Base-by-base conservation (phyloP, 306 rosid species). In the Bauhinia variegata region DNA sequence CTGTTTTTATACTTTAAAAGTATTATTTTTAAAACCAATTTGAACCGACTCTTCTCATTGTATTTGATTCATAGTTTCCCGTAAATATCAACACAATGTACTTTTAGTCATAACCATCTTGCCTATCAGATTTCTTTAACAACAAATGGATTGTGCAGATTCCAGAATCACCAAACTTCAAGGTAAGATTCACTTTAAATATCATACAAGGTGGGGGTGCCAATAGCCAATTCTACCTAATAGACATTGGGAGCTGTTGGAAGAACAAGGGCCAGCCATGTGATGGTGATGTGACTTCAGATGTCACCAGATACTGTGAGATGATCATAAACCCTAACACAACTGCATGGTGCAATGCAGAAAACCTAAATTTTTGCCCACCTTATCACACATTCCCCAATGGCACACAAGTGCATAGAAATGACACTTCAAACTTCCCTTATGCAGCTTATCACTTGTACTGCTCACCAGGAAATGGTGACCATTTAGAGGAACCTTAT, bases 81-180 rank as follows among this genome's bases (percentile, higher is more conserved):
- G 14, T 38, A 16, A 51, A 37, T 13, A 51, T 42, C 8, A 11
- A 19, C 39, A 10, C 16, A 14, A n/a, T 69, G 15, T 9, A 31
- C 16, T 51, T 14, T 37, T 16, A 3, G 23, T 19, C 67, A 0
- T 17, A 10, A 19, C 10, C 46, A 46, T 23, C 2, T 23, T 23
- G 41, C 41, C 2, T 36, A 5, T 28, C 64, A 46, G 42, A 51
- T n/a, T 49, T 36, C 17, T 58, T 54, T 28, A 54, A 39, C 11
- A n/a, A 32, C 8, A 14, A n/a, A 11, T 42, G 18, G 10, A 50
- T 49, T 53, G 44, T 37, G 67, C 72, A 86, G 91, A 73, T 86
- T 43, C 91, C 91, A n/a, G 83, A 86, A 63, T 86, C 91, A 62
- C 91, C 91, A 55, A 78, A 86, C 55, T 86, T 86, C 65, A 83